These are phyloP conservation scores for Phytopythium montanum DNA, from an alignment of 352 stramenopile species.

Conservation along the genomic window DNA sequence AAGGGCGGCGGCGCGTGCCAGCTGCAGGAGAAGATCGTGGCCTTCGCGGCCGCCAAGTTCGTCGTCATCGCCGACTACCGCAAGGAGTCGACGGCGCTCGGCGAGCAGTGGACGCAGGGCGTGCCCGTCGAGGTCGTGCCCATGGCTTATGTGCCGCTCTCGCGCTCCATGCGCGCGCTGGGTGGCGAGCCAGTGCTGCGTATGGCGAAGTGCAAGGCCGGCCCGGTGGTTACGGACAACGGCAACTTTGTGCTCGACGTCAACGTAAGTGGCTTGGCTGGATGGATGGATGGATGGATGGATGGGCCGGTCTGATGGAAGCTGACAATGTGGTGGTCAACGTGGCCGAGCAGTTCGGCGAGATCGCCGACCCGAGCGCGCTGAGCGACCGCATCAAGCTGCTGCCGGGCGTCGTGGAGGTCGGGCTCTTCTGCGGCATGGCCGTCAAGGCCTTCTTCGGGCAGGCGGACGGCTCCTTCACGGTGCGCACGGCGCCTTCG, in stretches of 20 bases:
- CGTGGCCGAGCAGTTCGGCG: constrained; percentile 43
- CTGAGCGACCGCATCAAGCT: constrained; percentile 73
- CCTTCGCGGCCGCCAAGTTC: constrained; percentile 95
- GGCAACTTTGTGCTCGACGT: constrained; percentile 91
- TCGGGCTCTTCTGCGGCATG: constrained; percentile 88
- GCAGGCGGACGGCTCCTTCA: constrained; percentile 80
- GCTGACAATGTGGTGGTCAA: neutral
- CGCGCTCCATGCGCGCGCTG: constrained; percentile 62
- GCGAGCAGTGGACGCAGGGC: constrained; percentile 85
- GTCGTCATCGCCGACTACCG: constrained; percentile 96
- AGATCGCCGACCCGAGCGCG: constrained; percentile 60
- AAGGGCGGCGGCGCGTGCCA: constrained; percentile 97
- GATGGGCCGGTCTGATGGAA: neutral
- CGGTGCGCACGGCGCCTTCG: constrained; percentile 30
- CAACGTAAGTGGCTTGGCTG: constrained; percentile 25
- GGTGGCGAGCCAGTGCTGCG: constrained; percentile 58
- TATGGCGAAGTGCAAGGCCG: constrained; percentile 90
- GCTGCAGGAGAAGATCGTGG: constrained; percentile 93
- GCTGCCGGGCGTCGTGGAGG: constrained; percentile 85
- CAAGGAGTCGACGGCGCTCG: constrained; percentile 88
- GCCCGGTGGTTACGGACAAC: constrained; percentile 98
- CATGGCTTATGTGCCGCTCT: constrained; percentile 96
- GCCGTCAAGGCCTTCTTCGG: constrained; percentile 87
- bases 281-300: neutral
- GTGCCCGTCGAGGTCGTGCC: constrained; percentile 97